Evolutionary conservation across 2,329 filamentous ascomycete species (phyloP), one percentile per base, ranked within the genome.

Genomic region (Nigrospora oryzae): DNA sequence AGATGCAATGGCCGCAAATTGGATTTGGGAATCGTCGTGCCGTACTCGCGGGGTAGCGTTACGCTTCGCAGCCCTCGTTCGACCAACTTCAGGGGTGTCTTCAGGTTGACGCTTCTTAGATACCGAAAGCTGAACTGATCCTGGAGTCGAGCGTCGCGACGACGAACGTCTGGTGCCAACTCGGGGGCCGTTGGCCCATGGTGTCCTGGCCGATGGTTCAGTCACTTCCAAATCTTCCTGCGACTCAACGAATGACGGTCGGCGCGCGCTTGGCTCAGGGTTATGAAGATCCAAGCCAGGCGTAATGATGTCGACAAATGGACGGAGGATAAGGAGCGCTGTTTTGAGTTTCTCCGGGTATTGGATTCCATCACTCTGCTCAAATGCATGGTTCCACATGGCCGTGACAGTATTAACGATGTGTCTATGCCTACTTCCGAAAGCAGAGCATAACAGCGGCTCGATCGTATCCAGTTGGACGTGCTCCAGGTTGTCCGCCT

Each of bases 21-120:
- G 75, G 23, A 94, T 75, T 56, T 94, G 89, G 1, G 88, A 94
- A 62, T 94, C 77, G 49, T 95, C 79, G 53, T 95, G 89, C 32
- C 85, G 79, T 28, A 83, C 69, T 47, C 76, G 77, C 15, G 74
- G 69, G 39, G 73, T 77, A 12, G 63, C 62, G 41, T 62, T 66
- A n/a, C 59, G 61, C 36, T 63, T 60, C 23, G 51, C 54, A 14
- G 56, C 56, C 40, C 56, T 63, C 13, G 58, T 51, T 23, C 49
- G 52, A 38, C 54, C 54, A 38, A 49, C 46, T 37, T 44, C 53
- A 10, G 60, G 57, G 4, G 56, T 55, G n/a, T 43, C 46, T 23
- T 59, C 49, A 48, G 46, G 40, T 7, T 47, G 54, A 3, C 48
- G 54, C 34, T 53, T 63, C 12, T 46, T 53, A 12, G 62, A 52